These are phyloP conservation scores for Tetracladium marchalianum DNA, from an alignment of 495 filamentous ascomycete genomes.

Conservation along the genomic window DNA sequence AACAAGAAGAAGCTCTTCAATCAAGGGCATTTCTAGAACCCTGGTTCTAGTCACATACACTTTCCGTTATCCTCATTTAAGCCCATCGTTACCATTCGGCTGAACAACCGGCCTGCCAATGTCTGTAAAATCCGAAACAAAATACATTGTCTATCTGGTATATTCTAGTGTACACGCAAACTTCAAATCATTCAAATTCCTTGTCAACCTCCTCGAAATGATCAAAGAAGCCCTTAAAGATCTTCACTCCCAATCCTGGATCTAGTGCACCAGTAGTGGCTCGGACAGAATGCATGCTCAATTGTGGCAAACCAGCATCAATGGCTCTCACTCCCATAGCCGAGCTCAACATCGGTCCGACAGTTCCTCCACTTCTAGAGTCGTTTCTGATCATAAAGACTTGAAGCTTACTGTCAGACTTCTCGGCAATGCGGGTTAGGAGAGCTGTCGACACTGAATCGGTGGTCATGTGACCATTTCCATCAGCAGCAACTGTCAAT, in stretches of 20 bases:
- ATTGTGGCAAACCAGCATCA: constrained; percentile 84
- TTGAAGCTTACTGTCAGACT: constrained; percentile 60
- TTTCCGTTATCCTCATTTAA: too few relatives aligned
- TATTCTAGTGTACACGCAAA: neutral
- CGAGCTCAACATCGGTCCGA: constrained; percentile 82
- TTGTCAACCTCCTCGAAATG: constrained; percentile 77
- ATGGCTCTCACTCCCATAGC: constrained; percentile 76
- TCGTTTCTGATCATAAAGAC: constrained; percentile 95
- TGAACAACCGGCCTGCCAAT: constrained; percentile 27
- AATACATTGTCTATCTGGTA: neutral
- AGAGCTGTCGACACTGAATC: constrained; percentile 73
- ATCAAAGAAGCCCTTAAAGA: constrained; percentile 87
- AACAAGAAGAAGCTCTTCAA: too few relatives aligned
- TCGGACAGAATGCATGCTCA: constrained; percentile 91
- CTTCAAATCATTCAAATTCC: constrained; percentile 49
- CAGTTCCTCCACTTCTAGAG: constrained; percentile 76
- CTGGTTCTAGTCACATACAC: too few relatives aligned
- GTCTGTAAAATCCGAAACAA: neutral
- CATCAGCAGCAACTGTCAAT: constrained; percentile 72
- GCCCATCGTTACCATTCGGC: constrained; percentile 46
- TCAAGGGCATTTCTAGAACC: too few relatives aligned
- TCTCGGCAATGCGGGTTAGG: constrained; percentile 62
- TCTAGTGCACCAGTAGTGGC: constrained; percentile 83
- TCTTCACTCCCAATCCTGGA: constrained; percentile 77
- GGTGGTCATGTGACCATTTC: constrained; percentile 88